These are phyloP conservation scores for Zea luxurians DNA, from an alignment of 176 grass and related monocot species.

Conservation along the genomic window DNA sequence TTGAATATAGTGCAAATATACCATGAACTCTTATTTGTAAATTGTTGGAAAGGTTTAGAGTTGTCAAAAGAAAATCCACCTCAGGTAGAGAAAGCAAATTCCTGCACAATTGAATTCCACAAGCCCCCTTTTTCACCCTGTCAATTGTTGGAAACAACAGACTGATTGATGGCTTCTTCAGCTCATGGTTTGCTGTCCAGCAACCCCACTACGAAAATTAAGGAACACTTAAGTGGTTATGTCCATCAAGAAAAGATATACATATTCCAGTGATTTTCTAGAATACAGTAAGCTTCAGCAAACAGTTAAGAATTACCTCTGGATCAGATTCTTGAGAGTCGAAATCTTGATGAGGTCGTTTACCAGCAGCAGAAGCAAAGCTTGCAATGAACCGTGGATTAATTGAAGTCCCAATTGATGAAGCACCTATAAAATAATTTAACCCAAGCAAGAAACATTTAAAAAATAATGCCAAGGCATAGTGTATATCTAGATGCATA, in stretches of 20 bases:
- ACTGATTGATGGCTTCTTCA: slow-evolving; percentile 67
- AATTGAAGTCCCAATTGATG: slow-evolving; percentile 87
- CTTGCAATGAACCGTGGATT: slow-evolving; percentile 72
- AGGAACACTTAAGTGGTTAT: slow-evolving; percentile 9
- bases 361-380: slow-evolving; percentile 75
- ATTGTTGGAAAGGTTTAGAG: slow-evolving; percentile 7
- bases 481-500: too few relatives aligned
- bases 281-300: slow-evolving; percentile 18
- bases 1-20: slow-evolving; percentile 12
- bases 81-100: slow-evolving; percentile 73
- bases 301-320: slow-evolving; percentile 51
- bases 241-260: slow-evolving; percentile 25
- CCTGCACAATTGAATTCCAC: slow-evolving; percentile 69
- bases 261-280: slow-evolving; percentile 18
- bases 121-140: slow-evolving; percentile 57
- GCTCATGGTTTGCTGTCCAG: slow-evolving; percentile 70
- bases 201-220: slow-evolving; percentile 74
- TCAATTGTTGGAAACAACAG: slow-evolving; percentile 89
- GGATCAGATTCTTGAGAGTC: slow-evolving; percentile 87
- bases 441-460: slow-evolving; percentile 17
- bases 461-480: too few relatives aligned
- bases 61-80: slow-evolving; percentile 45
- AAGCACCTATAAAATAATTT: slow-evolving; percentile 60
- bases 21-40: slow-evolving; percentile 16
- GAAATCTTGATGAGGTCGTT: slow-evolving; percentile 51